Base-by-base conservation (phyloP, 2,329 filamentous ascomycete species). In the Fusarium sp. region DNA sequence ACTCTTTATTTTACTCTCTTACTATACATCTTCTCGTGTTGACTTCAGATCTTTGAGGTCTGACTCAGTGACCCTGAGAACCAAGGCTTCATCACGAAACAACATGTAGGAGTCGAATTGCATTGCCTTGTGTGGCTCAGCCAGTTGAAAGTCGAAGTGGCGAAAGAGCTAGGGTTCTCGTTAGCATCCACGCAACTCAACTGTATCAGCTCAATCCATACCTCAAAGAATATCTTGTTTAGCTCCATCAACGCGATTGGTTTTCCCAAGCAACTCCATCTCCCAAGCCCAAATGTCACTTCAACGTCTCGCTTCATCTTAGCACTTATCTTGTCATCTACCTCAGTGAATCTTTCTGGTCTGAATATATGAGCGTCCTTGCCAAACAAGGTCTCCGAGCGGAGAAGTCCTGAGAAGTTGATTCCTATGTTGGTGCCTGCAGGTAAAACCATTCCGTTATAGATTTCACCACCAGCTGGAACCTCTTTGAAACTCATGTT, bases 121-220 rank as follows among this genome's bases (percentile, higher is more conserved):
- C 48, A 51, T 51, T 51, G 48, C 28, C 28, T 51, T 12, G 1
- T 24, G 22, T 14, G 48, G 48, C 22, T 51, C 48, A 51, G 48
- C 48, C 48, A 51, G 15, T 5, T 51, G 48, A 8, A 51, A 51
- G 8, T 51, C 30, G 6, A 51, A 51, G 22, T 35, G 48, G 8
- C 28, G 48, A 10, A 51, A 24, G 30, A 51, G 48, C 28, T 51
- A 35, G 28, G 2, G 4, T 10, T 50, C 12, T 51, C 6, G 6
- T 51, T 10, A 51, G 30, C 11, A 20, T 51, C 6, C 7, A 2
- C 3, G 1, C 22, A 18, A 24, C 11, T 32, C 22, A 13, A 32
- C 8, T 32, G 0, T 8, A 24, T 32, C 3, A 0, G 15, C 1
- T 3, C 13, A n/a, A 15, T n/a, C 28, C 24, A 7, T 59, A 59